These are phyloP conservation scores for Oryza punctata DNA, from an alignment of 176 grass and related monocot species.

Conservation along the genomic window DNA sequence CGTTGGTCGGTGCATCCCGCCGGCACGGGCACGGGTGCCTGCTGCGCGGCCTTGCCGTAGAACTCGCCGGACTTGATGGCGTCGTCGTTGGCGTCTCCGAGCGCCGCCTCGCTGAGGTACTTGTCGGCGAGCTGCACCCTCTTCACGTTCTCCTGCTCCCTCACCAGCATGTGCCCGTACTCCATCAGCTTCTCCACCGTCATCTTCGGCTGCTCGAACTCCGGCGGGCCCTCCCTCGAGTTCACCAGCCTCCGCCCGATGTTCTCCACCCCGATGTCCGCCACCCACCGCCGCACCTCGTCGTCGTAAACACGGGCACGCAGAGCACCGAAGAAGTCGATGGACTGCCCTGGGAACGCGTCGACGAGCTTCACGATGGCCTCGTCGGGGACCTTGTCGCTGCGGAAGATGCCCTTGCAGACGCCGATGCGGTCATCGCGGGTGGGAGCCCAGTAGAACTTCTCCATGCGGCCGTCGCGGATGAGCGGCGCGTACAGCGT, in stretches of 20 bases:
- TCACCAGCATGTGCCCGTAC: conserved; percentile 71
- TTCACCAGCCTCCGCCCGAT: conserved; percentile 63
- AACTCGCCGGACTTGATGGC: conserved; percentile 58
- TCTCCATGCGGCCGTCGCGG: conserved; percentile 78
- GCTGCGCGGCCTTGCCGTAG: conserved; percentile 70
- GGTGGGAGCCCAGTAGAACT: conserved; percentile 86
- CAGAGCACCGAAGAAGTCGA: conserved; percentile 64
- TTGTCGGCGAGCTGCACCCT: conserved; percentile 83
- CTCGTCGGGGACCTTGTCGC: conserved; percentile 40
- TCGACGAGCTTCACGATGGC: conserved; percentile 46
- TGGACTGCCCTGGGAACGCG: conserved; percentile 58
- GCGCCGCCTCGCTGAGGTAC: conserved; percentile 73
- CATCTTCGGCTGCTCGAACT: conserved; percentile 47
- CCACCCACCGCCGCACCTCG: conserved; percentile 57
- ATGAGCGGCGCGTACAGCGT: conserved; percentile 77
- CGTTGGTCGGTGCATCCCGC: conserved; percentile 69
- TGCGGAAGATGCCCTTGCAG: conserved; percentile 70
- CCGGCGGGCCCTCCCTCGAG: too few species aligned
- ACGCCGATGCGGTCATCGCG: conserved; percentile 73
- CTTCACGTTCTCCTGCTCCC: conserved; percentile 88
- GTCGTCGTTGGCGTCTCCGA: conserved; percentile 72
- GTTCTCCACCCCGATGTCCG: conserved; percentile 29
- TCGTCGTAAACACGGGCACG: conserved; percentile 57
- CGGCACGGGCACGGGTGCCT: conserved; percentile 59
- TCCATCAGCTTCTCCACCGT: conserved; percentile 64